phyloP scores from a whole-genome alignment of 2,329 filamentous ascomycete genomes.

The Diaporthe australafricana region DNA sequence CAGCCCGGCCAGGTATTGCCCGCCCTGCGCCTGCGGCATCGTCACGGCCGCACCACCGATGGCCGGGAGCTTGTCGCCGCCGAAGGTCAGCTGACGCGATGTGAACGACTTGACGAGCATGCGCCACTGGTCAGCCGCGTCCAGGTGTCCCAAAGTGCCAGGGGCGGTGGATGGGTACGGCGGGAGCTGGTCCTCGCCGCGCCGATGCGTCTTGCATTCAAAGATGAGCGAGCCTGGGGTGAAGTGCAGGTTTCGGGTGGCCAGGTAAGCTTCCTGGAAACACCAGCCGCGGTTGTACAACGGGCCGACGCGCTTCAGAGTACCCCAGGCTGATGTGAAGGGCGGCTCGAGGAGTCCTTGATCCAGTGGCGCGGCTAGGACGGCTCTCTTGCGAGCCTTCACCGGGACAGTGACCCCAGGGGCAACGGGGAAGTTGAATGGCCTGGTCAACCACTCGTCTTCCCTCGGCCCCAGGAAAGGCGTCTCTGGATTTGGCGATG shows the following conservation, averaged over 20 bases:
- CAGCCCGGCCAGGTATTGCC: neutral
- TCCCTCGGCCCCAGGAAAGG: conserved; percentile 4
- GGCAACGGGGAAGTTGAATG: neutral
- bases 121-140: conserved; percentile 15
- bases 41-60: neutral
- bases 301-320: neutral
- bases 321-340: neutral
- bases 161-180: neutral
- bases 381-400: neutral
- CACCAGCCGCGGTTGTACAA: conserved; percentile 11
- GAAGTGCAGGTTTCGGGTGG: conserved; percentile 8
- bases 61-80: neutral
- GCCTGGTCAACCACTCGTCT: conserved; percentile 5
- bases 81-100: neutral
- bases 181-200: conserved; percentile 13
- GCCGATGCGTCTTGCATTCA: conserved; percentile 8
- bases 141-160: neutral
- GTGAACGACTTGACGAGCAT: conserved; percentile 18
- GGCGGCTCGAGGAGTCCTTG: conserved; percentile 12
- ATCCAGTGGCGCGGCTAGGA: neutral
- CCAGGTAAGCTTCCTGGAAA: conserved; percentile 1
- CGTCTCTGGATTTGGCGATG: conserved; percentile 10
- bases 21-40: neutral
- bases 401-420: neutral
- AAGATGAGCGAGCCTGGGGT: neutral